These are phyloP conservation scores for Alternaria gaisen DNA, from an alignment of 2,329 filamentous ascomycete species.

Conservation along the genomic window DNA sequence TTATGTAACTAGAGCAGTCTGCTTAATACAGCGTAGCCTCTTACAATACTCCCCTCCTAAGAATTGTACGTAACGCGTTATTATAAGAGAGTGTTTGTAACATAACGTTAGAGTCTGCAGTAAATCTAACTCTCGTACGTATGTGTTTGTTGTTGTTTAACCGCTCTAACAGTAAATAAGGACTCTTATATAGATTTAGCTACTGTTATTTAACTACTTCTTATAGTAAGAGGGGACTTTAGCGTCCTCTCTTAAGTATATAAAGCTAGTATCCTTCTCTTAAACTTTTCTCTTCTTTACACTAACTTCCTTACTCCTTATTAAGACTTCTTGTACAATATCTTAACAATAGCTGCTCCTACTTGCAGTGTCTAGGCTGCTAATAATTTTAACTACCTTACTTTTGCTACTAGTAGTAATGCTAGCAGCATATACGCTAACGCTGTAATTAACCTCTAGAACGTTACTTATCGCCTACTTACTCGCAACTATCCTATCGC, in stretches of 20 bases:
- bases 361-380: background rate
- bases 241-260: background rate
- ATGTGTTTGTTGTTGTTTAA: too few species aligned
- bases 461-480: background rate
- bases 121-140: background rate
- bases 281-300: background rate
- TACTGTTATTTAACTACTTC: background rate
- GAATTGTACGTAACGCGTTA: background rate
- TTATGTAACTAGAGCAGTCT: background rate
- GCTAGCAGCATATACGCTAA: background rate
- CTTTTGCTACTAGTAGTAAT: background rate
- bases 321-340: background rate
- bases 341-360: background rate
- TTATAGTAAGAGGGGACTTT: background rate
- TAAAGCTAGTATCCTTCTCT: background rate
- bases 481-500: background rate
- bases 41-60: background rate
- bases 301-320: background rate
- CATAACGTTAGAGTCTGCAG: background rate
- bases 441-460: background rate
- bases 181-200: background rate
- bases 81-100: background rate
- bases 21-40: background rate
- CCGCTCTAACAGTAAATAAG: too few species aligned
- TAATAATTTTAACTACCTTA: background rate